Conservation (phyloP, 257 asterid species). For the Pogostemon cablin region DNA sequence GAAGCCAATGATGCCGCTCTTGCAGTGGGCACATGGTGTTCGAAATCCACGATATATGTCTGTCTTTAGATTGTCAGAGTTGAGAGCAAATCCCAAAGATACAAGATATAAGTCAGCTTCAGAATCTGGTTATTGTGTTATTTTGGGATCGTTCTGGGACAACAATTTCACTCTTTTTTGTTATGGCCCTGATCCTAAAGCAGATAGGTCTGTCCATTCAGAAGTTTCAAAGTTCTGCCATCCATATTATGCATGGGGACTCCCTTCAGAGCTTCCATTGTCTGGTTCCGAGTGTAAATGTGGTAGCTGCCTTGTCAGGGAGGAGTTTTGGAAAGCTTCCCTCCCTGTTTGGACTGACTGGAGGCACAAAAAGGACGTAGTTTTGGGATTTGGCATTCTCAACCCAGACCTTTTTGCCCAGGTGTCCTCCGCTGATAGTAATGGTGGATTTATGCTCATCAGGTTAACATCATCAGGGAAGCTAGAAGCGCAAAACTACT, state of each 20-base stretch:
- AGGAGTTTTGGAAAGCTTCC: constrained; percentile 50
- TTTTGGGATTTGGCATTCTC: constrained; percentile 72
- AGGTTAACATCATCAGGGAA: constrained; percentile 74
- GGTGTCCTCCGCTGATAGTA: constrained; percentile 38
- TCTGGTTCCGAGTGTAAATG: constrained; percentile 56
- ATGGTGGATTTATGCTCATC: constrained; percentile 61
- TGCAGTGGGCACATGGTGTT: constrained; percentile 68
- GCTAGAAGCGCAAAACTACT: constrained; percentile 68
- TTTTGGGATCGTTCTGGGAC: constrained; percentile 89
- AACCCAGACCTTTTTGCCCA: constrained; percentile 38
- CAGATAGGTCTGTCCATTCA: constrained; percentile 32
- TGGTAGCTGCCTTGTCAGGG: constrained; percentile 60
- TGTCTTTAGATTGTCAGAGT: constrained; percentile 57
- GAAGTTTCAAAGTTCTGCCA: constrained; percentile 50
- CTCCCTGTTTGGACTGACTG: constrained; percentile 77
- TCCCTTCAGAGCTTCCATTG: constrained; percentile 45
- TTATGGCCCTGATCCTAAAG: constrained; percentile 57
- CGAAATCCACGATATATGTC: constrained; percentile 56
- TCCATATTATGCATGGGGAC: constrained; percentile 64
- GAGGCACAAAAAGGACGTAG: constrained; percentile 68
- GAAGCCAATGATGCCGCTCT: constrained; percentile 53
- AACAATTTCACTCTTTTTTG: constrained; percentile 61
- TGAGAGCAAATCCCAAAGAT: constrained; percentile 52
- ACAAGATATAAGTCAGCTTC: constrained; percentile 56
- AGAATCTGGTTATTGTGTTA: constrained; percentile 71